These are phyloP conservation scores for Naganishia kalamii DNA, from an alignment of 768 basidiomycete genomes.

Conservation along the genomic window DNA sequence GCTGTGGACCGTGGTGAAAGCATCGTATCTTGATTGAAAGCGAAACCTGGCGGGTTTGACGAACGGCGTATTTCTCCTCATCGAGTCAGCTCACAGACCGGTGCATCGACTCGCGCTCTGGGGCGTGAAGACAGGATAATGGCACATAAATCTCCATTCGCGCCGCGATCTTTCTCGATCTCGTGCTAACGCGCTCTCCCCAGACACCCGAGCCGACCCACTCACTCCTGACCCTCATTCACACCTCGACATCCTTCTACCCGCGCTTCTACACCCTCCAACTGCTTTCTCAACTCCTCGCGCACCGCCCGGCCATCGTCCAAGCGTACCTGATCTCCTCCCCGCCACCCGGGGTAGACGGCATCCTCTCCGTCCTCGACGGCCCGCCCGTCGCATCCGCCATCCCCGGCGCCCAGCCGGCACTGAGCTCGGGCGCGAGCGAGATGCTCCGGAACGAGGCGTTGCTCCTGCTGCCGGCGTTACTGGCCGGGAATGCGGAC, in stretches of 20 bases:
- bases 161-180: neutral
- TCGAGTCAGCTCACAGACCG: too few relatives aligned
- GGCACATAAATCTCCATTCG: neutral
- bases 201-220: constrained; percentile 62
- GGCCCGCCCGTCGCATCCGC: constrained; percentile 15
- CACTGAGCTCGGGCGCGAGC: constrained; percentile 36
- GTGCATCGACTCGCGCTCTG: too few relatives aligned
- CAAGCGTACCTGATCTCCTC: constrained; percentile 89
- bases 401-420: constrained; percentile 7
- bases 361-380: constrained; percentile 50
- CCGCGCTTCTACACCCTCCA: constrained; percentile 77
- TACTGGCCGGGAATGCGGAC: constrained; percentile 79
- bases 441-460: constrained; percentile 56
- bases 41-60: too few relatives aligned
- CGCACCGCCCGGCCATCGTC: constrained; percentile 70
- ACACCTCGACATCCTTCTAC: constrained; percentile 68
- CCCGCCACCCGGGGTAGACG: constrained; percentile 54
- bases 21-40: too few relatives aligned
- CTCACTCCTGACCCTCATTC: constrained; percentile 68
- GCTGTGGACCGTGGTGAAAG: too few relatives aligned
- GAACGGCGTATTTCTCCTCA: too few relatives aligned
- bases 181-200: neutral
- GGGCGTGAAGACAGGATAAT: too few relatives aligned
- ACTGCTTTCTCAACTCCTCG: constrained; percentile 68
- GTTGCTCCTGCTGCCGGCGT: constrained; percentile 69